Percentiles rank a stretch among this genome's conserved stretches.
These are phyloP conservation scores for Coniochaeta prunicola DNA, from an alignment of 2,329 filamentous ascomycete genomes.

Conservation along the genomic window DNA sequence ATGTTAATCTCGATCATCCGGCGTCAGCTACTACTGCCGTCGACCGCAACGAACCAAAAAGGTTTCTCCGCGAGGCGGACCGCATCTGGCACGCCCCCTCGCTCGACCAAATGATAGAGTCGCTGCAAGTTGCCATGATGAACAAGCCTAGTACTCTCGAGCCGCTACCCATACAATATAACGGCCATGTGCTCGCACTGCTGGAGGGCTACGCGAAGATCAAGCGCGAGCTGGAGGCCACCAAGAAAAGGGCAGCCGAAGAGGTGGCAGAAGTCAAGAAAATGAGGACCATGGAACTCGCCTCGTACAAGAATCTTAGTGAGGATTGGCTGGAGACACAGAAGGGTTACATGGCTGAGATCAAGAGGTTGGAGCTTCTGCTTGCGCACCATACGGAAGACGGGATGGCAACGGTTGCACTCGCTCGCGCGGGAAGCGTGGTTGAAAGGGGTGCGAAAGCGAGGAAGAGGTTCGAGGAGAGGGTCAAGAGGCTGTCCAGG, in stretches of 20 bases:
- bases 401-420: slow-evolving; percentile 34
- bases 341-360: slow-evolving; percentile 26
- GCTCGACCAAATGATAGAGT: slow-evolving; percentile 35
- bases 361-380: slow-evolving; percentile 30
- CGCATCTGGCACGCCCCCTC: slow-evolving; percentile 31
- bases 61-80: background rate
- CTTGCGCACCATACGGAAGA: slow-evolving; percentile 25
- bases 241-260: slow-evolving; percentile 11
- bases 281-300: slow-evolving; percentile 22
- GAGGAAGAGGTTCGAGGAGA: slow-evolving; percentile 21
- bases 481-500: slow-evolving; percentile 17
- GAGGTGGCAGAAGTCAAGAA: slow-evolving; percentile 20
- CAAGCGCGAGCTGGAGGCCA: slow-evolving; percentile 8
- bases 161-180: slow-evolving; percentile 31
- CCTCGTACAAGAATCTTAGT: slow-evolving; percentile 26
- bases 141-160: slow-evolving; percentile 20
- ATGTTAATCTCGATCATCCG: background rate
- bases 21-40: background rate
- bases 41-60: background rate
- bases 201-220: slow-evolving; percentile 27
- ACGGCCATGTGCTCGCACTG: slow-evolving; percentile 30
- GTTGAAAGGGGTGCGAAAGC: slow-evolving; percentile 25
- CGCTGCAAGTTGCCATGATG: slow-evolving; percentile 34
- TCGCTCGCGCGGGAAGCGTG: slow-evolving; percentile 34
- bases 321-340: slow-evolving; percentile 32